Conservation (phyloP, 1,139 yeast genomes). For the Torulaspora globosa region DNA sequence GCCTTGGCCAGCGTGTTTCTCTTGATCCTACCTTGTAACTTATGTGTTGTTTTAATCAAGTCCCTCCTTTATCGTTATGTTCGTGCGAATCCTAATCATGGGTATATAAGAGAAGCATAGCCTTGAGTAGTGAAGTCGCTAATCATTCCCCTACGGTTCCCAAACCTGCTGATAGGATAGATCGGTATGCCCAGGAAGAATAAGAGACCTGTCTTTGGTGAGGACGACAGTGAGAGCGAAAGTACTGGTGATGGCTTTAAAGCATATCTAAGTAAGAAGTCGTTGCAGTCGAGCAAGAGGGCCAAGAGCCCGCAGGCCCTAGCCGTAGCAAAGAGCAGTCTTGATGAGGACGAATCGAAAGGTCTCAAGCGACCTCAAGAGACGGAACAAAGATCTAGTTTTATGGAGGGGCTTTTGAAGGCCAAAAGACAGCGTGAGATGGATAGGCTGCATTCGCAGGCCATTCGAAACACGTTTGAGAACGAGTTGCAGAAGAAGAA, state of each 20-base stretch:
- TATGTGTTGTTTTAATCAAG: neutral
- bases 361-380: neutral
- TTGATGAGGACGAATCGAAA: neutral
- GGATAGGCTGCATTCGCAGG: constrained; percentile 16
- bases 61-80: constrained; percentile 8
- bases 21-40: neutral
- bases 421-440: constrained; percentile 20
- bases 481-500: constrained; percentile 8
- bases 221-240: constrained; percentile 13
- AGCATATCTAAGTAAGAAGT: constrained; percentile 15
- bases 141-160: neutral
- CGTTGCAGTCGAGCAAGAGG: constrained; percentile 9
- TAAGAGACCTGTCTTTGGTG: constrained; percentile 17
- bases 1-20: neutral
- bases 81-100: neutral
- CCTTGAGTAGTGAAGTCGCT: neutral
- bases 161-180: neutral
- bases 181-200: constrained; percentile 14
- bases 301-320: constrained; percentile 3
- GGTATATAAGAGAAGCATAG: neutral
- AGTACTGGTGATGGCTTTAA: constrained; percentile 12
- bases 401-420: constrained; percentile 13
- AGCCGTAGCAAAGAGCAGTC: constrained; percentile 4
- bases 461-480: constrained; percentile 14
- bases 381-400: constrained; percentile 5